Evolutionary conservation across 148 eudicot genomes (phyloP).

Genomic region (Rhododendron ovatum): DNA sequence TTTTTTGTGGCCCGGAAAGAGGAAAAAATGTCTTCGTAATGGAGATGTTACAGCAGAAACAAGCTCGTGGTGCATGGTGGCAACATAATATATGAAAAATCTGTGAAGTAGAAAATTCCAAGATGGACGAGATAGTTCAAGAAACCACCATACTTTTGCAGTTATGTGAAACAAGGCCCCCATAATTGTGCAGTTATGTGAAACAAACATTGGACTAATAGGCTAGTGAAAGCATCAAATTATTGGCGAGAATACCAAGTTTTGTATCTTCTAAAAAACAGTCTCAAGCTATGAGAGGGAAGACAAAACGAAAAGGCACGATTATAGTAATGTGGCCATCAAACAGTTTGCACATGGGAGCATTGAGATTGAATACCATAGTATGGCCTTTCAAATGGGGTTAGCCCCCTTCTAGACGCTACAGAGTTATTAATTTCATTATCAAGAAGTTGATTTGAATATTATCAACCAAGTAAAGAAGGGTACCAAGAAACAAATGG

Average conservation of each 20-base stretch:
- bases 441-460: background rate
- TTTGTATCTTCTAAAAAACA: background rate
- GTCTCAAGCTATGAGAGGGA: background rate
- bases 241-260: background rate
- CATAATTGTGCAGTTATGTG: background rate
- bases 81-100: background rate
- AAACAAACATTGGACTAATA: background rate
- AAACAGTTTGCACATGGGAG: background rate
- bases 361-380: background rate
- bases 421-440: background rate
- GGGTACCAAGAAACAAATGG: background rate
- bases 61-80: background rate
- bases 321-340: background rate
- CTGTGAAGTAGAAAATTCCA: background rate
- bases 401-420: background rate
- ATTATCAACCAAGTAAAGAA: background rate
- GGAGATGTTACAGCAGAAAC: background rate
- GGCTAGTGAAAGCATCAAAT: background rate
- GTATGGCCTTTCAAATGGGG: background rate
- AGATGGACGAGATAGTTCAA: background rate
- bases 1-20: background rate
- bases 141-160: background rate
- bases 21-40: background rate
- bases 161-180: background rate
- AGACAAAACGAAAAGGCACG: background rate